phyloP scores from a whole-genome alignment of 2,329 filamentous ascomycete genomes.

The Didymella lethalis region DNA sequence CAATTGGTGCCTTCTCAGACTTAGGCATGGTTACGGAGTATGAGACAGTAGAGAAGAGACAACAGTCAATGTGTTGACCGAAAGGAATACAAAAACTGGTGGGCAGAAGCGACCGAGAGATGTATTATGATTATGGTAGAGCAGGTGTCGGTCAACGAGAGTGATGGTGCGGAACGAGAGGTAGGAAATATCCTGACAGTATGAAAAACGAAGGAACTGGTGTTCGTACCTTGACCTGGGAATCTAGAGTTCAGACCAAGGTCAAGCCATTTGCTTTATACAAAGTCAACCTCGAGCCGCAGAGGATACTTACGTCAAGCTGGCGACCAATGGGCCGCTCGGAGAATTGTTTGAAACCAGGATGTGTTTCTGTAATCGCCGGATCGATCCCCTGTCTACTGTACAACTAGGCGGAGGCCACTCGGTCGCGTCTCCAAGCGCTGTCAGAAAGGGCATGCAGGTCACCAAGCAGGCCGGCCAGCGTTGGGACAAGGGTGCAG shows the following conservation, averaged over 20 bases:
- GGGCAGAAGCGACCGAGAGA: constrained; percentile 36
- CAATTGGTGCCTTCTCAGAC: constrained; percentile 46
- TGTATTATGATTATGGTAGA: constrained; percentile 45
- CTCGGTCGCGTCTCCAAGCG: constrained; percentile 41
- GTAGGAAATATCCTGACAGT: constrained; percentile 43
- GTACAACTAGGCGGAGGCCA: constrained; percentile 44
- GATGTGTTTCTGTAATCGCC: constrained; percentile 53
- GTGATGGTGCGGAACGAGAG: constrained; percentile 41
- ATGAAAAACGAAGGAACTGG: constrained; percentile 48
- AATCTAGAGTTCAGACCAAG: constrained; percentile 35
- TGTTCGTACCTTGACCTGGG: constrained; percentile 38
- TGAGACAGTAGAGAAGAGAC: constrained; percentile 25
- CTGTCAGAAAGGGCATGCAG: constrained; percentile 41
- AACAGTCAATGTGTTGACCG: constrained; percentile 22
- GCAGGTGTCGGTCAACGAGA: constrained; percentile 40
- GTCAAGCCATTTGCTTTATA: constrained; percentile 45
- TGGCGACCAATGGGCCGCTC: constrained; percentile 41
- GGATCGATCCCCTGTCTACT: constrained; percentile 40
- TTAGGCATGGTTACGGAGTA: constrained; percentile 55
- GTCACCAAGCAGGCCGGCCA: constrained; percentile 39
- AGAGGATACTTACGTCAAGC: constrained; percentile 35
- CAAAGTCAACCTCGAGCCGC: constrained; percentile 29
- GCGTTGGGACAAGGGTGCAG: constrained; percentile 37
- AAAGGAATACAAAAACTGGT: constrained; percentile 27
- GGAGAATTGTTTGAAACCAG: constrained; percentile 52